Conservation (phyloP, 805 yeast genomes). For the Lachancea sp. region DNA sequence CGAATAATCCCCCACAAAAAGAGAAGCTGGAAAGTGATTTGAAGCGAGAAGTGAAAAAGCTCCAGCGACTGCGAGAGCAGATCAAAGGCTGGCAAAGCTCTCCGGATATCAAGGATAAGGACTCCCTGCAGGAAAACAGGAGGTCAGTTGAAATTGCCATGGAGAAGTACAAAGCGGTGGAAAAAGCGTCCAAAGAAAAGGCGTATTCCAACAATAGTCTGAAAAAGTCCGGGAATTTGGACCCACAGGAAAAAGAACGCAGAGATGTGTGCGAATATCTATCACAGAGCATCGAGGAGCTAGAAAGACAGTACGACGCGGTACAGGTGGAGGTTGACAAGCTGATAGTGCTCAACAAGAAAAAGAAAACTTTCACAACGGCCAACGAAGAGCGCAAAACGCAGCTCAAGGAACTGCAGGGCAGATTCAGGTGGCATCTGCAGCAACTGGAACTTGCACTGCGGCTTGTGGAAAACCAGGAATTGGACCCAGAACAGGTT, state of each 20-base stretch:
- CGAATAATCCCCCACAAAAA: slow-evolving; percentile 75
- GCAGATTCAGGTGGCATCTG: slow-evolving; percentile 75
- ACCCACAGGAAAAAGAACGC: slow-evolving; percentile 77
- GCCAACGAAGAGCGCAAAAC: slow-evolving; percentile 35
- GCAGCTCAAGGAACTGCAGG: slow-evolving; percentile 53
- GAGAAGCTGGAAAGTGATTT: slow-evolving; percentile 89
- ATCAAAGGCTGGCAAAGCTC: slow-evolving; percentile 92
- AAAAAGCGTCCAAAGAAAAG: slow-evolving; percentile 86
- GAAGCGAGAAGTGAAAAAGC: slow-evolving; percentile 90
- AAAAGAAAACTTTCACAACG: slow-evolving; percentile 28
- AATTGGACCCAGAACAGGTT: slow-evolving; percentile 68
- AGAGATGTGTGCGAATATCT: slow-evolving; percentile 65
- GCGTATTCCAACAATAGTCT: slow-evolving; percentile 91
- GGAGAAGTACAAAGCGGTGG: slow-evolving; percentile 95
- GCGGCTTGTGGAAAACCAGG: slow-evolving; percentile 74
- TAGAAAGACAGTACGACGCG: slow-evolving; percentile 73
- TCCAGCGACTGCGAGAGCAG: slow-evolving; percentile 90
- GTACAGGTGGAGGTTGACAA: slow-evolving; percentile 49
- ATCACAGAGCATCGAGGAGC: slow-evolving; percentile 64
- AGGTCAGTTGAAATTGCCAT: slow-evolving; percentile 67
- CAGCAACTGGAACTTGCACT: slow-evolving; percentile 72
- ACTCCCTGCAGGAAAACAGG: slow-evolving; percentile 71
- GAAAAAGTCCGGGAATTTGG: slow-evolving; percentile 54
- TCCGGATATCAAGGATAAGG: slow-evolving; percentile 86
- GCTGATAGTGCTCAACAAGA: slow-evolving; percentile 26